These are phyloP conservation scores for Backusella tuberculispora DNA, from an alignment of 192 early-diverging fungal genomes.

Conservation along the genomic window DNA sequence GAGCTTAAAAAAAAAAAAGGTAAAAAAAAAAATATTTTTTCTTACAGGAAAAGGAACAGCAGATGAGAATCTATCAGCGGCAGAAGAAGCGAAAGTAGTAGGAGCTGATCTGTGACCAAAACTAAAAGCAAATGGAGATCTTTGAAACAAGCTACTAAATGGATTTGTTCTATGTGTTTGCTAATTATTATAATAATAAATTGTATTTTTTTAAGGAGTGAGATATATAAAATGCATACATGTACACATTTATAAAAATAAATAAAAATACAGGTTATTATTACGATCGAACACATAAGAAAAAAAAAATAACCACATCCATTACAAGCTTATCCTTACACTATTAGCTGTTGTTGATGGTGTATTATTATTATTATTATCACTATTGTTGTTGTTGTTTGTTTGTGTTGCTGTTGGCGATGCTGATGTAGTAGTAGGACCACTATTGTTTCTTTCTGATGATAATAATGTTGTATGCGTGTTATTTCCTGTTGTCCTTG, in stretches of 20 bases:
- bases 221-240: background rate
- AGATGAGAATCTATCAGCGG: constrained; percentile 21
- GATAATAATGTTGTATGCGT: background rate
- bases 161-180: background rate
- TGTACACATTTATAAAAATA: background rate
- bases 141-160: constrained; percentile 5
- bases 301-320: no score
- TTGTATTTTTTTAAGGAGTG: background rate
- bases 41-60: constrained; percentile 40
- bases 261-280: background rate
- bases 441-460: background rate
- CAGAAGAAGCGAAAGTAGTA: background rate
- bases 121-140: constrained; percentile 23
- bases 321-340: background rate
- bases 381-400: background rate
- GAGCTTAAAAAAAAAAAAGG: background rate
- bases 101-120: background rate
- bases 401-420: background rate
- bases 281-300: background rate
- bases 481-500: constrained; percentile 1
- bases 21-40: background rate
- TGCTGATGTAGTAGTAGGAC: background rate
- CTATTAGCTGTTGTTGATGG: background rate
- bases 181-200: background rate
- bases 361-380: background rate